Base-by-base conservation (phyloP, 2,329 filamentous ascomycete species). In the Botrytis deweyae region DNA sequence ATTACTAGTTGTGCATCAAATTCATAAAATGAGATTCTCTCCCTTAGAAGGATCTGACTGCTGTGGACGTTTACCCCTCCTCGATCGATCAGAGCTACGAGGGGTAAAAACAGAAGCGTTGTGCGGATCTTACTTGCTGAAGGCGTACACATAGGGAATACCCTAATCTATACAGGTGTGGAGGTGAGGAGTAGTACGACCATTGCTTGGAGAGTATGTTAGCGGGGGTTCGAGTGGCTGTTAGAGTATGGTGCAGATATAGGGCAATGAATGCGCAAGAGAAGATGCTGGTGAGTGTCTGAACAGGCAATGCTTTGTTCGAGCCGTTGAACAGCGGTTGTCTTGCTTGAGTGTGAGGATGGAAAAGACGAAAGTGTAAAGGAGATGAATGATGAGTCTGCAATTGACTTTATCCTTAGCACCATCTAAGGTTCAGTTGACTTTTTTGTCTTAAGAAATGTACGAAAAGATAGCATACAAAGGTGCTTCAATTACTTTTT, bases 11-110 rank as follows among this genome's bases (percentile, higher is more conserved):
- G 2, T 9, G n/a, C 14, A 29, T 58, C 14, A 7, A 52, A 29
- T 18, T 0, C 18, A 18, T 16, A 16, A 14, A 12, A 6, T 0
- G 12, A n/a, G 2, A n/a, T 14, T 14, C 1, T 55, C 25, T 55
- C 12, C 5, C 25, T 42, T 18, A 42, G 16, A 29, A n/a, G 25
- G 25, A 14, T 14, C 25, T 5, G 25, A 58, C 52, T 18, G 18
- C n/a, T 18, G 52, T 29, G 52, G n/a, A 8, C 6, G 18, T 58
- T 29, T 29, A 58, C 52, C 52, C 52, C 52, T 58, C 52, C n/a
- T 58, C n/a, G 25, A 29, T 18, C 3, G 25, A 29, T 18, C 3
- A 29, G 14, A 58, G 52, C n/a, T 9, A 3, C 52, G 18, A 29
- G 3, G 14, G 52, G 52, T 29, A 1, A 1, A 58, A 18, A 58